These are phyloP conservation scores for Phyllosticta ampelicida DNA, from an alignment of 2,329 filamentous ascomycete genomes.

Conservation along the genomic window DNA sequence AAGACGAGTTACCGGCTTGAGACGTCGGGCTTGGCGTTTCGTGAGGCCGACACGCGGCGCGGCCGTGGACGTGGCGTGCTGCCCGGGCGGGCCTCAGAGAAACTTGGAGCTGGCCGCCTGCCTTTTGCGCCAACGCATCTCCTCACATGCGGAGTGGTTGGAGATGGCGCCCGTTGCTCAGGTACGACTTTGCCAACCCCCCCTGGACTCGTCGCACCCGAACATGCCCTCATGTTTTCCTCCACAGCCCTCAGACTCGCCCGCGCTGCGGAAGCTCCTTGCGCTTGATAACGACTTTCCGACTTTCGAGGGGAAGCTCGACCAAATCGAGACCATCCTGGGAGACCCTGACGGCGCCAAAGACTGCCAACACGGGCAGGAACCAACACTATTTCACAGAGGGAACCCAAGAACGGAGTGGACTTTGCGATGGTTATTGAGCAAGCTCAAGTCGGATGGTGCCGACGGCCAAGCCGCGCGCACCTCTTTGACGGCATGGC, in stretches of 20 bases:
- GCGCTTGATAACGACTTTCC: constrained; percentile 29
- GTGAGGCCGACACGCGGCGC: background rate
- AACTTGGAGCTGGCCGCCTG: background rate
- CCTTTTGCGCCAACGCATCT: constrained; percentile 2
- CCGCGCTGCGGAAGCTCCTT: constrained; percentile 29
- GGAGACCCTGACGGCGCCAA: constrained; percentile 20
- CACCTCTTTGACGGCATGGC: constrained; percentile 40
- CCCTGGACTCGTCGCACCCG: background rate
- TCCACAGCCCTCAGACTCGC: background rate
- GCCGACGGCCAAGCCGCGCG: constrained; percentile 29
- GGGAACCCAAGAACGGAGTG: constrained; percentile 47
- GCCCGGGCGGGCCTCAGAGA: background rate
- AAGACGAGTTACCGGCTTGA: background rate
- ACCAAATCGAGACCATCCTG: constrained; percentile 31
- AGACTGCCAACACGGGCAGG: background rate
- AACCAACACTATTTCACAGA: constrained; percentile 6
- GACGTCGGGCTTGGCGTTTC: constrained; percentile 7
- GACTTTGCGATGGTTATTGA: constrained; percentile 56
- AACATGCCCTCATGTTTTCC: background rate
- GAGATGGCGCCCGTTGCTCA: constrained; percentile 10
- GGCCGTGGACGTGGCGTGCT: background rate
- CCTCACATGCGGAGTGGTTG: constrained; percentile 6
- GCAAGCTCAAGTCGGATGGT: constrained; percentile 41
- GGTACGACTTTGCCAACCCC: constrained; percentile 4
- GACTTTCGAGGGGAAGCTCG: constrained; percentile 28